A percentile compares a stretch with the other conserved stretches of the same genome.
These are phyloP conservation scores for Neotropicomus parvogracilis DNA, from an alignment of 1,284 basidiomycete genomes.

Conservation along the genomic window DNA sequence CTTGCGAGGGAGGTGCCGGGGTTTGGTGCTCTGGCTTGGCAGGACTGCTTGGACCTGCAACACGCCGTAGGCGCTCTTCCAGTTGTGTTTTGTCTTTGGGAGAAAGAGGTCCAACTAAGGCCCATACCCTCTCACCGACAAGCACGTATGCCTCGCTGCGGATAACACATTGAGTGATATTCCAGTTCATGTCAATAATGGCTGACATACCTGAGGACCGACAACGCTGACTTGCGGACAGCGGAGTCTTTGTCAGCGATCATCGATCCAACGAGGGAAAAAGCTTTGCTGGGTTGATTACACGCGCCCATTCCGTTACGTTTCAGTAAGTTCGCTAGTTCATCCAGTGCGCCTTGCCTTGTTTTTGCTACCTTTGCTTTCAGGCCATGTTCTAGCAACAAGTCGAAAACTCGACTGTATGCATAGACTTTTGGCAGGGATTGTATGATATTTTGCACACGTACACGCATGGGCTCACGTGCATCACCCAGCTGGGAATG, in stretches of 20 bases:
- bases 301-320: constrained; percentile 82
- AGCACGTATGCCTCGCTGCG: constrained; percentile 77
- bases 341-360: constrained; percentile 81
- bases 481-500: constrained; percentile 70
- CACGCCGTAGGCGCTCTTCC: constrained; percentile 84
- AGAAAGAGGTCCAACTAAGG: constrained; percentile 70
- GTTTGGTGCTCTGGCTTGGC: constrained; percentile 42
- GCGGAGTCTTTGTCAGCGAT: constrained; percentile 86
- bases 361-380: constrained; percentile 89
- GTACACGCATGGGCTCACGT: constrained; percentile 67
- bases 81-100: constrained; percentile 89
- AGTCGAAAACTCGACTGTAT: constrained; percentile 85
- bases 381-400: constrained; percentile 82
- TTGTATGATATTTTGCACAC: constrained; percentile 72
- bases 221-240: constrained; percentile 81
- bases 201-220: constrained; percentile 58
- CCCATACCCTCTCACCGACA: constrained; percentile 85
- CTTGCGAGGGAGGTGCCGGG: constrained; percentile 37
- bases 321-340: constrained; percentile 74
- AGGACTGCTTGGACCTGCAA: constrained; percentile 60
- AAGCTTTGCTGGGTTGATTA: constrained; percentile 71
- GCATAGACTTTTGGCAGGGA: constrained; percentile 78
- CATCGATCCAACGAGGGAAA: constrained; percentile 76
- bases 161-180: constrained; percentile 9
- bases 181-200: constrained; percentile 1